Conservation (phyloP, 129 eudicot genomes). For the Cynara cardunculus region DNA sequence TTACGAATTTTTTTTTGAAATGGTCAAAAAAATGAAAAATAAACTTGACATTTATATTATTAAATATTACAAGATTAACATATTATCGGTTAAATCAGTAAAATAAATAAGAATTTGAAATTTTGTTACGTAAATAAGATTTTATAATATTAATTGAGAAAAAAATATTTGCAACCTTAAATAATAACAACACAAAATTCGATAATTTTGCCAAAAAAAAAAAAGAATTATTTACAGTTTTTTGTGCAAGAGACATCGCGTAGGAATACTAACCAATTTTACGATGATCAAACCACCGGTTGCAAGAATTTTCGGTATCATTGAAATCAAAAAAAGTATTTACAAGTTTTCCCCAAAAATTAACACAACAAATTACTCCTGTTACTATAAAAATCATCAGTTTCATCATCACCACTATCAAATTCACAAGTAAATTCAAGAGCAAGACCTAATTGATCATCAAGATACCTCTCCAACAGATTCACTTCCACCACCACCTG, state of each 20-base stretch:
- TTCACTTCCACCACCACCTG: slow-evolving; percentile 25
- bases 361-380: slow-evolving; percentile 18
- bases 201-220: too few species aligned
- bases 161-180: too few species aligned
- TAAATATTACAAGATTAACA: too few species aligned
- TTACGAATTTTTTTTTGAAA: too few species aligned
- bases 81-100: too few species aligned
- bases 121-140: too few species aligned
- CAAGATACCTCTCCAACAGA: slow-evolving; percentile 54
- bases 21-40: too few species aligned
- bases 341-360: background rate
- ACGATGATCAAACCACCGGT: background rate
- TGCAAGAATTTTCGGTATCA: background rate
- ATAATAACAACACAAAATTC: too few species aligned
- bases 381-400: slow-evolving; percentile 1
- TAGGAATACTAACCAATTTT: background rate
- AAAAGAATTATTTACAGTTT: too few species aligned
- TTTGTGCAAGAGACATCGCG: background rate
- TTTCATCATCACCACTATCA: slow-evolving; percentile 28
- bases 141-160: too few species aligned
- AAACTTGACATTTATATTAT: too few species aligned
- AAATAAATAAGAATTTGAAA: too few species aligned
- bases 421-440: slow-evolving; percentile 35
- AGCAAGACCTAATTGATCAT: slow-evolving; percentile 55
- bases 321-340: slow-evolving; percentile 16